phyloP scores from a whole-genome alignment of 345 rosid genomes.

The Acer negundo region DNA sequence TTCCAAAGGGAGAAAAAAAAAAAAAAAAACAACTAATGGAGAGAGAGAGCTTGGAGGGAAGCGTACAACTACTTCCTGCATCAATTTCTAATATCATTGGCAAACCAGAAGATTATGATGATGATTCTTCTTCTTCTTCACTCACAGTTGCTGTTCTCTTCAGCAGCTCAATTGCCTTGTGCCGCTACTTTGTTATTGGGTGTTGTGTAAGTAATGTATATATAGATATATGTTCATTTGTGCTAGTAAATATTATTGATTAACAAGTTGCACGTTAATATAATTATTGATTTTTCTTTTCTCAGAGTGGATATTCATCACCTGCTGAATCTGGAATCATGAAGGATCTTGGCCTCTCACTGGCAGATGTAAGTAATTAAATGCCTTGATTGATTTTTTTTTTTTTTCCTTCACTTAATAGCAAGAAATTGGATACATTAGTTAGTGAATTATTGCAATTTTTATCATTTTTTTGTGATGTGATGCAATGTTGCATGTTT shows the following conservation, averaged over 20 bases:
- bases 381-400: too few species aligned
- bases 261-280: too few species aligned
- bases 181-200: conserved; percentile 44
- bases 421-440: too few species aligned
- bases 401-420: not conserved
- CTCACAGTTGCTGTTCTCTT: conserved; percentile 25
- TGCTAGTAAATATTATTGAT: not conserved
- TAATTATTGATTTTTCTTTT: not conserved
- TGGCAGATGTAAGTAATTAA: conserved; percentile 16
- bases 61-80: not conserved
- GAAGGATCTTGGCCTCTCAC: conserved; percentile 42
- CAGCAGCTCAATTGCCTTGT: conserved; percentile 49
- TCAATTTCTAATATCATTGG: not conserved
- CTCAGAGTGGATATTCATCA: conserved; percentile 46
- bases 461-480: too few species aligned
- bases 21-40: not conserved
- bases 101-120: not conserved
- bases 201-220: conserved; percentile 38
- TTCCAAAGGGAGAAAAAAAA: not conserved
- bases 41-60: conserved; percentile 13
- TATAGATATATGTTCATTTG: not conserved
- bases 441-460: too few species aligned
- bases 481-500: too few species aligned
- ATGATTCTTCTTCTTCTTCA: not conserved
- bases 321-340: conserved; percentile 43